phyloP scores from a whole-genome alignment of 805 yeast genomes.

The Lipomyces kockii region DNA sequence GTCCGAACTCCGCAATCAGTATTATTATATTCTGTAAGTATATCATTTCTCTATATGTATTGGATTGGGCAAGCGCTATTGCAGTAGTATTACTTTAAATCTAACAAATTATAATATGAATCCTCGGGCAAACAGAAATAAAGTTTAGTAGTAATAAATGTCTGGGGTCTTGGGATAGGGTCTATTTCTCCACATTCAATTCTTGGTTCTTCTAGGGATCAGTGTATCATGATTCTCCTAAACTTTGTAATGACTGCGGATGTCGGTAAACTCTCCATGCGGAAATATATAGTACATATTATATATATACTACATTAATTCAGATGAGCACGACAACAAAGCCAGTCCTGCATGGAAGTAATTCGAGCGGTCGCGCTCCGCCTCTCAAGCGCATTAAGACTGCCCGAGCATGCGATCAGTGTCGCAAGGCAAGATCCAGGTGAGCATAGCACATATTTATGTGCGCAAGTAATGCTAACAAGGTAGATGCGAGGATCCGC shows the following conservation, averaged over 20 bases:
- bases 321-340: neutral
- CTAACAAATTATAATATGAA: too few relatives aligned
- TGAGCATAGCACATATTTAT: neutral
- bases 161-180: neutral
- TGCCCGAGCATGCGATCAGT: conserved; percentile 26
- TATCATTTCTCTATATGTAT: too few relatives aligned
- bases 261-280: neutral
- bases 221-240: too few relatives aligned
- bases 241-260: neutral
- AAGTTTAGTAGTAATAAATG: neutral
- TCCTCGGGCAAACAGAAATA: too few relatives aligned
- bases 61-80: too few relatives aligned
- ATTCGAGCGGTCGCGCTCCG: neutral
- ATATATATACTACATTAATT: neutral
- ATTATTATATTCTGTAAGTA: too few relatives aligned
- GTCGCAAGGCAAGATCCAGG: conserved; percentile 29
- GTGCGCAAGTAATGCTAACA: neutral
- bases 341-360: neutral
- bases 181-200: neutral
- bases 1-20: too few relatives aligned
- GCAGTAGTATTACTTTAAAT: too few relatives aligned
- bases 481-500: conserved; percentile 29
- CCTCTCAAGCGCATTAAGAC: conserved; percentile 21
- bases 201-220: neutral
- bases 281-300: neutral